phyloP scores from a whole-genome alignment of 495 filamentous ascomycete genomes.

The Penicillium goetzii region DNA sequence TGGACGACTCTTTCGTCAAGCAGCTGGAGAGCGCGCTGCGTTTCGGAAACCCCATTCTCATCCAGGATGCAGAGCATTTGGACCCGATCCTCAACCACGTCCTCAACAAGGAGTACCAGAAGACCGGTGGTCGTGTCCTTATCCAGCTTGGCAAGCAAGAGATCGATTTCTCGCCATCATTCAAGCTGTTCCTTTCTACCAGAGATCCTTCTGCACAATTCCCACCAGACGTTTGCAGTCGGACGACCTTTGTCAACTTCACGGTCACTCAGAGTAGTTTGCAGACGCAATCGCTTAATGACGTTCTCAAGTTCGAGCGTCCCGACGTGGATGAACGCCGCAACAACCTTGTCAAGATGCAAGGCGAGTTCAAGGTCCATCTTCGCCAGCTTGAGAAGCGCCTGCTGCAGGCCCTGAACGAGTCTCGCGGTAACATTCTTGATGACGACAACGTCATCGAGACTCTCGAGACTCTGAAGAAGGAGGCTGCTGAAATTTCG shows the following conservation, averaged over 20 bases:
- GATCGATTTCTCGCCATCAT: conserved; percentile 97
- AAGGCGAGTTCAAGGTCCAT: conserved; percentile 98
- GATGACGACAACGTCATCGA: conserved; percentile 98
- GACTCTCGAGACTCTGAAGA: conserved; percentile 96
- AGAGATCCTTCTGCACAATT: conserved; percentile 95
- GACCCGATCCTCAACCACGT: conserved; percentile 98
- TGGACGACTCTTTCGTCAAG: conserved; percentile 97
- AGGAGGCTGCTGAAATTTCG: conserved; percentile 93
- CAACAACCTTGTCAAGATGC: conserved; percentile 95
- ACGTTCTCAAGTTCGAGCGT: conserved; percentile 94
- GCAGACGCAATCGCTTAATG: conserved; percentile 95
- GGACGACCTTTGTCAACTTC: conserved; percentile 99
- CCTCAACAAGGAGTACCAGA: conserved; percentile 99
- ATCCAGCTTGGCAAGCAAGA: conserved; percentile 98
- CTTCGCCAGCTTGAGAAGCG: conserved; percentile 95
- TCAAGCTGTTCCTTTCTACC: conserved; percentile 94
- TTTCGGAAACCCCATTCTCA: conserved; percentile 97
- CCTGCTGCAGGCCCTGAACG: conserved; percentile 91
- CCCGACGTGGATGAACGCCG: conserved; percentile 97
- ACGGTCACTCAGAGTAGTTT: conserved; percentile 98
- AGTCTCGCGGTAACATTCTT: conserved; percentile 96
- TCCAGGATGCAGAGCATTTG: conserved; percentile 96
- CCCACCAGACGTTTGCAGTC: conserved; percentile 96
- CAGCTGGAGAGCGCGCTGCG: conserved; percentile 94
- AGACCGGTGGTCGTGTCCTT: conserved; percentile 96